Base-by-base conservation (phyloP, 1,139 yeast species). In the Saccharomycopsis hybrid region DNA sequence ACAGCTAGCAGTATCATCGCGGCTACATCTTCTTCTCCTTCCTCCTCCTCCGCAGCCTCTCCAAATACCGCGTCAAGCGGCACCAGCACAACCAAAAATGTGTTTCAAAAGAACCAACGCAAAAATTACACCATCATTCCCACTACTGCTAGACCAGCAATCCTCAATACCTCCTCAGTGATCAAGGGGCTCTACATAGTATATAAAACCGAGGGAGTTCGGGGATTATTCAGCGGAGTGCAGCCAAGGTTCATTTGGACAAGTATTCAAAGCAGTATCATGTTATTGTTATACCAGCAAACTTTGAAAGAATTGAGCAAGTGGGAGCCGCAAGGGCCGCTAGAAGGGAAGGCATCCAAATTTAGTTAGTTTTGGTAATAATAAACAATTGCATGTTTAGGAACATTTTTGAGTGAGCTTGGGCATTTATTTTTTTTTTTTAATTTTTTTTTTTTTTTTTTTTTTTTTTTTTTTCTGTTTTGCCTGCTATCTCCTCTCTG, bases 211-310 rank as follows among this genome's bases (percentile, higher is more conserved):
- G 97, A 92, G 64, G 97, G 98, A 1, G 52, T 84, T 0, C 57
- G 76, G 1, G 96, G 96, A 0, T 72, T 88, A 45, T 90, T 92
- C 66, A 79, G 92, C 37, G 98, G 98, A 1, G 96, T 94, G 8
- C 97, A 97, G 0, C 98, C 98, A 0, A 73, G 98, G 55, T 82
- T 90, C 57, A 86, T 92, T 5, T 92, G 98, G 98, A 90, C 98
- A 0, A 88, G 96, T 56, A 74, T 90, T 13, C 98, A 92, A 65
- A 87, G 96, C 65, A 86, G 96, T 55, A 85, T 92, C 52, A 92
- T 94, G 98, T 73, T 94, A 56, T 71, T 92, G 56, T 71, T 90
- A 46, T 92, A 92, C 67, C 98, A 92, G 61, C 58, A 66, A 42
- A 60, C 72, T 2, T 53, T 71, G 46, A 65, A 65, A 46, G 44